phyloP scores from a whole-genome alignment of 2,329 filamentous ascomycete species.

The Tolypocladium cylindrosporum region DNA sequence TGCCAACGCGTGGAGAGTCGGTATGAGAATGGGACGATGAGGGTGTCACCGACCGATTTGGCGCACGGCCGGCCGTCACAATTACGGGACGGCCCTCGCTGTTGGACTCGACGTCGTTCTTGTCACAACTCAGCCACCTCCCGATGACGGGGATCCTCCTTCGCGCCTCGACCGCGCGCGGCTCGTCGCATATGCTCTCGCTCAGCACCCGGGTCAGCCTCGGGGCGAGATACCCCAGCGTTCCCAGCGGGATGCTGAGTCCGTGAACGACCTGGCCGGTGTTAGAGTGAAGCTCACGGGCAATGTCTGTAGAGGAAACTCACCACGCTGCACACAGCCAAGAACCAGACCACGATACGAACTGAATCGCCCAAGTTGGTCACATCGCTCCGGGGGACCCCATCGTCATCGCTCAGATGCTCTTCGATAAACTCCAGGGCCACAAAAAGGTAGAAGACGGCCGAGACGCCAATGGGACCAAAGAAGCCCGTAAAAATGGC shows the following conservation, averaged over 20 bases:
- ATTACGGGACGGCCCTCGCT: neutral
- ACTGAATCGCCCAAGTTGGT: slow-evolving; percentile 54
- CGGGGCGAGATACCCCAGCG: slow-evolving; percentile 52
- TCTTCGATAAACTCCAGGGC: slow-evolving; percentile 61
- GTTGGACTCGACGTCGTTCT: neutral
- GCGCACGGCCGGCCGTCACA: neutral
- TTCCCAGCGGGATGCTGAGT: slow-evolving; percentile 64
- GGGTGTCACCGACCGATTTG: neutral
- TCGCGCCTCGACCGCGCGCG: slow-evolving; percentile 2
- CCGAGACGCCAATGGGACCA: slow-evolving; percentile 82
- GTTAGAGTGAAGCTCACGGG: neutral
- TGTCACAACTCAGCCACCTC: slow-evolving; percentile 2
- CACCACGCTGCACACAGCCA: slow-evolving; percentile 74
- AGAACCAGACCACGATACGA: slow-evolving; percentile 73
- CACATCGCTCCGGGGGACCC: slow-evolving; percentile 55
- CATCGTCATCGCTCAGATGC: slow-evolving; percentile 43
- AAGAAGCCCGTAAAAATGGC: slow-evolving; percentile 88
- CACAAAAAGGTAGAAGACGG: slow-evolving; percentile 82
- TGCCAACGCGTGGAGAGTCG: neutral
- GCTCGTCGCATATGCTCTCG: slow-evolving; percentile 11
- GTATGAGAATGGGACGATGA: neutral
- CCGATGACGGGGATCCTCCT: slow-evolving; percentile 11
- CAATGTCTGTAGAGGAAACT: slow-evolving; percentile 21
- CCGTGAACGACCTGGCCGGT: slow-evolving; percentile 56
- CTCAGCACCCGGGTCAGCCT: slow-evolving; percentile 31